These are phyloP conservation scores for Ophiognomonia clavigignenti-juglandacearum DNA, from an alignment of 2,329 filamentous ascomycete species.

Conservation along the genomic window DNA sequence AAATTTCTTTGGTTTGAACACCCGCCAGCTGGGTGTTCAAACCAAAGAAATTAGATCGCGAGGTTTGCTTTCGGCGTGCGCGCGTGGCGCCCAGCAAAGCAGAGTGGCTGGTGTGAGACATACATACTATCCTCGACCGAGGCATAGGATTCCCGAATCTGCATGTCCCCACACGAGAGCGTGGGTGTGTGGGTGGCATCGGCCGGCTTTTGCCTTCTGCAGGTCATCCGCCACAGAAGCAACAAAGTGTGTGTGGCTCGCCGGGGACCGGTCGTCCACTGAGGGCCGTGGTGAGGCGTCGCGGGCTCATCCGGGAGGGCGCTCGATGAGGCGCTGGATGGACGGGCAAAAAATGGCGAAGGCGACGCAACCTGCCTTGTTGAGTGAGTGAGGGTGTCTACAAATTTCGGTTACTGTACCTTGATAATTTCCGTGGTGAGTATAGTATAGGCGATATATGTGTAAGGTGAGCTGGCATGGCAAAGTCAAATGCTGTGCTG, in stretches of 20 bases:
- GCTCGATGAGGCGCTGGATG: not conserved
- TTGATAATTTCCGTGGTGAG: not conserved
- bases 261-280: not conserved
- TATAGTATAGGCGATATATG: not conserved
- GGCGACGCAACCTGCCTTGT: not conserved
- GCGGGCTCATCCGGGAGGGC: not conserved
- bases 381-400: no score
- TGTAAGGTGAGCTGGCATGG: not conserved
- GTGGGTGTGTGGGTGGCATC: slow-evolving; percentile 1
- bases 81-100: not conserved
- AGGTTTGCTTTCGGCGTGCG: not conserved
- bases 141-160: no score
- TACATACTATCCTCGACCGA: no score
- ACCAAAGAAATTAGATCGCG: not conserved
- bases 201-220: not conserved
- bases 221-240: not conserved
- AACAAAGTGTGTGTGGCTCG: not conserved
- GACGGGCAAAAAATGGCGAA: no score
- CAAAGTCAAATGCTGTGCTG: not conserved
- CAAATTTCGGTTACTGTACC: no score
- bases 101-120: slow-evolving; percentile 3
- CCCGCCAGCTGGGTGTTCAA: not conserved
- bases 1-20: not conserved
- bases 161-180: not conserved
- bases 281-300: no score